Percentiles rank a stretch among this genome's conserved stretches.
Conservation (phyloP, 768 basidiomycete species). For the Auricularia sp. region DNA sequence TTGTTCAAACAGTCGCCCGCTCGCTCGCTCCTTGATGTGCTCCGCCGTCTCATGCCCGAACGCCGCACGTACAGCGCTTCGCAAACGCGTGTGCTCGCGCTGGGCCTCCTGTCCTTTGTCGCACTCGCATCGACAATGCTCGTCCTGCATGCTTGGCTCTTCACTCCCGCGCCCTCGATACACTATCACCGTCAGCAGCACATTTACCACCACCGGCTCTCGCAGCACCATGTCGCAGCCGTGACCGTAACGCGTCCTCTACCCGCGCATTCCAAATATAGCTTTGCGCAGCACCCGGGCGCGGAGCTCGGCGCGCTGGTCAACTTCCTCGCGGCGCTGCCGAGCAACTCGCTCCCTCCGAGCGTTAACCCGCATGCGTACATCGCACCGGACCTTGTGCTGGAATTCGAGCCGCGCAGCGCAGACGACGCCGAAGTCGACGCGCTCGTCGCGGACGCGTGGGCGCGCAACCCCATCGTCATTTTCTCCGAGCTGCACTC, state of each 20-base stretch:
- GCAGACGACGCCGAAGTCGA: slow-evolving; percentile 49
- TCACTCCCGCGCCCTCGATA: background rate
- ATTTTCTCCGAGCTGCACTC: slow-evolving; percentile 56
- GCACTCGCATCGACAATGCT: background rate
- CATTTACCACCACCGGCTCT: background rate
- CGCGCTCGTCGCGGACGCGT: slow-evolving; percentile 52
- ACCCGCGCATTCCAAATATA: background rate
- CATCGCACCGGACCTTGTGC: slow-evolving; percentile 69
- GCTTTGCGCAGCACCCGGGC: slow-evolving; percentile 11
- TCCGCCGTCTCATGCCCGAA: background rate
- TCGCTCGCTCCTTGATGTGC: background rate
- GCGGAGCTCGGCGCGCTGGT: slow-evolving; percentile 72
- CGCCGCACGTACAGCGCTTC: background rate
- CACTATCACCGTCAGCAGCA: background rate
- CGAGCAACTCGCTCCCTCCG: slow-evolving; percentile 63
- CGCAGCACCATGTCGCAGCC: background rate
- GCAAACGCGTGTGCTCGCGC: background rate
- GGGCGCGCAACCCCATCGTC: slow-evolving; percentile 64
- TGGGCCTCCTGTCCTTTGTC: slow-evolving; percentile 8
- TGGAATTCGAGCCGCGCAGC: slow-evolving; percentile 60
- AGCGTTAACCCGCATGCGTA: slow-evolving; percentile 51
- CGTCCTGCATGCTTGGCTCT: background rate
- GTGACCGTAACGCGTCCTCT: background rate
- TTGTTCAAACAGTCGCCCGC: background rate
- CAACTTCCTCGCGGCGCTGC: slow-evolving; percentile 60